These are phyloP conservation scores for Euptelea pleiosperma DNA, from an alignment of 164 flowering plant genomes.

Conservation along the genomic window DNA sequence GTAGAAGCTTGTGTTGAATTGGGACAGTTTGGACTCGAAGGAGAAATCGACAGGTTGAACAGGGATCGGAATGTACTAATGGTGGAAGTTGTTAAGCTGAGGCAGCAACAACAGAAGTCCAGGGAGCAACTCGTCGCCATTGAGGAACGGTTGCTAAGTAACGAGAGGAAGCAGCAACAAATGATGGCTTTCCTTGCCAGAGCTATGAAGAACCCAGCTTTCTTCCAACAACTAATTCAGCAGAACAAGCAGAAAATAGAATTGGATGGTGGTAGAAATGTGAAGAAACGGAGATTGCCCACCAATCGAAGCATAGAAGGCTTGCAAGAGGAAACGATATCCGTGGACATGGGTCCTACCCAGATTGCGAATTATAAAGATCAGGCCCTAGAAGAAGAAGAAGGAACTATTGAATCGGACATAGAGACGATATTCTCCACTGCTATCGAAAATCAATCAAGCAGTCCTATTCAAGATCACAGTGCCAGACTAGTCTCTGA, in stretches of 20 bases:
- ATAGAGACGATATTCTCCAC: conserved; percentile 12
- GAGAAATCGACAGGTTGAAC: conserved; percentile 29
- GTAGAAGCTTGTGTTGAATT: too few species aligned
- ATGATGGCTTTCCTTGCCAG: conserved; percentile 36
- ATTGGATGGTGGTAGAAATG: conserved; percentile 20
- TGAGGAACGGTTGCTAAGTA: conserved; percentile 25
- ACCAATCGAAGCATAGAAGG: conserved; percentile 14
- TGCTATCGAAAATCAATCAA: conserved; percentile 13
- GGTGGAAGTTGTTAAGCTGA: conserved; percentile 36
- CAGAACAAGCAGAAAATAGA: conserved; percentile 21
- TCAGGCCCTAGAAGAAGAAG: conserved; percentile 18
- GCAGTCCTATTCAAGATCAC: conserved; percentile 7
- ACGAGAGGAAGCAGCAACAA: conserved; percentile 38
- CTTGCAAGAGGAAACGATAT: conserved; percentile 18
- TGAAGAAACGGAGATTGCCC: conserved; percentile 38
- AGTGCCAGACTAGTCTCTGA: background rate
- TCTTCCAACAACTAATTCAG: conserved; percentile 28
- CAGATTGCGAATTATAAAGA: too few species aligned
- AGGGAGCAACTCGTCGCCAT: conserved; percentile 17
- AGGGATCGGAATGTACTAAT: conserved; percentile 31
- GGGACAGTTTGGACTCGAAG: background rate
- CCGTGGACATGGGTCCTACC: background rate
- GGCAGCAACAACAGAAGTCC: conserved; percentile 35
- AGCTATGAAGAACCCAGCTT: conserved; percentile 24
- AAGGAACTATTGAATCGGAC: conserved; percentile 26